Conservation (phyloP, 306 rosid genomes). For the Vigna nakashimae region DNA sequence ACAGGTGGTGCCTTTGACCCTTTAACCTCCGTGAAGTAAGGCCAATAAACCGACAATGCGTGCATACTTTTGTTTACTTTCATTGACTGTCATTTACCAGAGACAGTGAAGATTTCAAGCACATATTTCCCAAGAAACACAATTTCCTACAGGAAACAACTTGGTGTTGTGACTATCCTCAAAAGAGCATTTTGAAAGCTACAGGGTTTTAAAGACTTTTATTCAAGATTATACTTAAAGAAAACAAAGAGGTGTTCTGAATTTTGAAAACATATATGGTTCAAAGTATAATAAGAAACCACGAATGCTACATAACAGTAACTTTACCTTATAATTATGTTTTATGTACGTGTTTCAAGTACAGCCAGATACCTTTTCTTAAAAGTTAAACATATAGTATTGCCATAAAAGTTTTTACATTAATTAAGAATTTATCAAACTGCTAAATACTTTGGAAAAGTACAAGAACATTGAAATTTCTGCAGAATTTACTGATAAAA, state of each 20-base stretch:
- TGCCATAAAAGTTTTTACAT: background rate
- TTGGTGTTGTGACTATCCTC: background rate
- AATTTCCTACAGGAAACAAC: background rate
- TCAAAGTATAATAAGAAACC: background rate
- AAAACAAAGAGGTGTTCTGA: background rate
- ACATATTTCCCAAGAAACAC: constrained; percentile 1
- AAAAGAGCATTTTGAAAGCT: background rate
- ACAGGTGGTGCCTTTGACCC: background rate
- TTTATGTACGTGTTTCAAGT: background rate
- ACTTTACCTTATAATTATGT: background rate
- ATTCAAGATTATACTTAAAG: background rate
- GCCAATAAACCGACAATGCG: constrained; percentile 23
- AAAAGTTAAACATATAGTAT: background rate
- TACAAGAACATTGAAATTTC: background rate
- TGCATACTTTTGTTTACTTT: constrained; percentile 22
- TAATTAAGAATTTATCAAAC: background rate
- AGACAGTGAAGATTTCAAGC: background rate
- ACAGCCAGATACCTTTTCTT: background rate
- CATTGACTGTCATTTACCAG: constrained; percentile 14
- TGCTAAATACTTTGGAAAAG: background rate
- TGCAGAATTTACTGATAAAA: background rate
- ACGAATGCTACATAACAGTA: background rate
- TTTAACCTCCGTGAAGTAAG: constrained; percentile 29
- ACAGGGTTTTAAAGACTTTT: background rate
- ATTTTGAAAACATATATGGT: background rate